A percentile compares a stretch with the other conserved stretches of the same genome.
phyloP scores from a whole-genome alignment of 257 asterid species.

The Solanum commersonii region DNA sequence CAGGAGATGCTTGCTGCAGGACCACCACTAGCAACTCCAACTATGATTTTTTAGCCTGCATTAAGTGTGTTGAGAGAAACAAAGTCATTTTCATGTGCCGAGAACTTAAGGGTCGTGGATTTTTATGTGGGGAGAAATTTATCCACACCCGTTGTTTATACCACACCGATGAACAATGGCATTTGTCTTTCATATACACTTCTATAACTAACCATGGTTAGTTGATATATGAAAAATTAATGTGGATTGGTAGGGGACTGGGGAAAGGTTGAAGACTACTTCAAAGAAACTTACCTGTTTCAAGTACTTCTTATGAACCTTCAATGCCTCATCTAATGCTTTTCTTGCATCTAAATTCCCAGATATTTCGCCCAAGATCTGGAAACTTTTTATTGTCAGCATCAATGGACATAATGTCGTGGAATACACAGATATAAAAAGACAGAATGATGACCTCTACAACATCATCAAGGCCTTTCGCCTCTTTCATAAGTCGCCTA shows the following conservation, averaged over 20 bases:
- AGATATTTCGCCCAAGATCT: slow-evolving; percentile 88
- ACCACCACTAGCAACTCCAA: not conserved
- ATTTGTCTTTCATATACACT: not conserved
- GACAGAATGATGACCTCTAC: slow-evolving; percentile 44
- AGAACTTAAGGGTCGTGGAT: not conserved
- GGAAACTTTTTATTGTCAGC: slow-evolving; percentile 1
- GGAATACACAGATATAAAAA: not conserved
- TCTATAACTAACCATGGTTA: not conserved
- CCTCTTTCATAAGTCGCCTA: slow-evolving; percentile 67
- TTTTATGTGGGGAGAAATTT: not conserved
- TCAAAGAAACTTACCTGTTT: slow-evolving; percentile 49
- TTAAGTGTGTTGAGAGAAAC: not conserved
- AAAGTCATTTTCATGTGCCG: not conserved
- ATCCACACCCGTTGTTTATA: not conserved
- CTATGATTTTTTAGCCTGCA: slow-evolving; percentile 64
- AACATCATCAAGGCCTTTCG: slow-evolving; percentile 90
- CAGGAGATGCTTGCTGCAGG: not conserved
- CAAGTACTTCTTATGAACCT: slow-evolving; percentile 78
- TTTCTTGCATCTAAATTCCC: slow-evolving; percentile 90
- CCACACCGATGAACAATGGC: not conserved
- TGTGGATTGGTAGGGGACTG: not conserved
- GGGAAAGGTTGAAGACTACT: not conserved
- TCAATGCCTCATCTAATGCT: slow-evolving; percentile 67
- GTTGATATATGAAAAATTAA: not conserved
- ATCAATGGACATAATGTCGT: not conserved